Evolutionary conservation across 2,329 filamentous ascomycete genomes (phyloP).

Genomic region (Hymenoscyphus fructigenus): DNA sequence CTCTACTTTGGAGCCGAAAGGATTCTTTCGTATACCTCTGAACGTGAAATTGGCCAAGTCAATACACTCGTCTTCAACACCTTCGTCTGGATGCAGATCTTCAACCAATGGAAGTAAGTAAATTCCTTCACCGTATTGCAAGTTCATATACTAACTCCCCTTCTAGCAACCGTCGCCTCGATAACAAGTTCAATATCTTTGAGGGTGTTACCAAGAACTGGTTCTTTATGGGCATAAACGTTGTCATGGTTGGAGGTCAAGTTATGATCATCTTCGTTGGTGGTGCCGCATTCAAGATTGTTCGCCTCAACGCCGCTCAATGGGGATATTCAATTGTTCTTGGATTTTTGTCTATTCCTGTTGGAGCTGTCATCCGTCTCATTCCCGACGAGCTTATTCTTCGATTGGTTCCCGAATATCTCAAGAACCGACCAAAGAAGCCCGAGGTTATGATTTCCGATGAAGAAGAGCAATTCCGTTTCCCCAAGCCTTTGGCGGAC

Average conservation of each 20-base stretch:
- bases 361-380: constrained; percentile 77
- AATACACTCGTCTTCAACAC: constrained; percentile 92
- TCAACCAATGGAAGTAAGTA: constrained; percentile 92
- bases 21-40: constrained; percentile 58
- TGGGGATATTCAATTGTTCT: constrained; percentile 88
- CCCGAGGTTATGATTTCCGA: constrained; percentile 58
- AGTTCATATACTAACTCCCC: constrained; percentile 24
- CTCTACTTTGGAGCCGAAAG: constrained; percentile 72
- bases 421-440: constrained; percentile 33
- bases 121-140: constrained; percentile 20
- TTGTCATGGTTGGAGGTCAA: constrained; percentile 85
- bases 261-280: constrained; percentile 88
- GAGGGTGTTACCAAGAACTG: constrained; percentile 81
- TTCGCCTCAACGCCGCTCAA: constrained; percentile 66
- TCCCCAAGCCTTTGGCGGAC: constrained; percentile 71
- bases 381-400: constrained; percentile 64
- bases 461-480: constrained; percentile 62
- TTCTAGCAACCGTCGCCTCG: constrained; percentile 77
- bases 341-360: constrained; percentile 79
- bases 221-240: constrained; percentile 86
- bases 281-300: constrained; percentile 68
- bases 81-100: constrained; percentile 99
- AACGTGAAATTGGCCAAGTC: constrained; percentile 52
- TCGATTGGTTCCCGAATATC: constrained; percentile 32
- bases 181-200: constrained; percentile 95